These are phyloP conservation scores for Coemansia sp. DNA, from an alignment of 192 early-diverging fungal species.

Conservation along the genomic window DNA sequence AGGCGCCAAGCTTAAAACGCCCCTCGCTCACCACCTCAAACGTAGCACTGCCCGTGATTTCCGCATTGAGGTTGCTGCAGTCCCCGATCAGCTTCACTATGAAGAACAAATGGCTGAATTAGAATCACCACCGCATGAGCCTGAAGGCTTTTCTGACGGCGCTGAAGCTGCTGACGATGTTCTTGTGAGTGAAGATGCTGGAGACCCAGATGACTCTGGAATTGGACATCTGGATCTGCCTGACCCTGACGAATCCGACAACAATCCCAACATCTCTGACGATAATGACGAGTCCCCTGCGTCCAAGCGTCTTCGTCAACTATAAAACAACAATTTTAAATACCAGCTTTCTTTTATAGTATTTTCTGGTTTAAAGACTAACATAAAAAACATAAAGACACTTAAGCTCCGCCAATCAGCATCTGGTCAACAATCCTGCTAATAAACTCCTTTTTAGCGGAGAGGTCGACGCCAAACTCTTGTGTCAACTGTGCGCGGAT, in stretches of 20 bases:
- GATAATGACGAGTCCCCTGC: conserved; percentile 8
- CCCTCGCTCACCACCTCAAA: conserved; percentile 73
- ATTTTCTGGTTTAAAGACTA: not conserved
- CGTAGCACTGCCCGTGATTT: conserved; percentile 80
- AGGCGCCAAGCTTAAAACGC: conserved; percentile 66
- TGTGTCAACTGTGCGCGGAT: conserved; percentile 70
- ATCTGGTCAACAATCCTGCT: conserved; percentile 60
- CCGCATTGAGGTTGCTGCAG: conserved; percentile 58
- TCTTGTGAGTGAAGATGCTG: conserved; percentile 10
- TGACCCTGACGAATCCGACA: conserved; percentile 5
- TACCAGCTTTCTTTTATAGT: not conserved
- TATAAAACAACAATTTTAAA: not conserved
- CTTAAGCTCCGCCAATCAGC: conserved; percentile 22
- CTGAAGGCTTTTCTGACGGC: not conserved
- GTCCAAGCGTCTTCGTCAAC: not conserved
- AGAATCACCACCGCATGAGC: not conserved
- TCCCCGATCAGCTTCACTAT: conserved; percentile 15
- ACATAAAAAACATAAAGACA: not conserved
- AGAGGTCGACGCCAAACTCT: conserved; percentile 71
- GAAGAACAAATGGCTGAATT: not conserved
- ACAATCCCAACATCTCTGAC: conserved; percentile 1
- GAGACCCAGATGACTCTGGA: conserved; percentile 7
- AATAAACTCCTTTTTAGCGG: conserved; percentile 69
- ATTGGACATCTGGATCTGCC: conserved; percentile 10
- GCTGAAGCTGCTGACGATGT: conserved; percentile 28